These are phyloP conservation scores for Neurospora sp. DNA, from an alignment of 495 filamentous ascomycete genomes.

Conservation along the genomic window DNA sequence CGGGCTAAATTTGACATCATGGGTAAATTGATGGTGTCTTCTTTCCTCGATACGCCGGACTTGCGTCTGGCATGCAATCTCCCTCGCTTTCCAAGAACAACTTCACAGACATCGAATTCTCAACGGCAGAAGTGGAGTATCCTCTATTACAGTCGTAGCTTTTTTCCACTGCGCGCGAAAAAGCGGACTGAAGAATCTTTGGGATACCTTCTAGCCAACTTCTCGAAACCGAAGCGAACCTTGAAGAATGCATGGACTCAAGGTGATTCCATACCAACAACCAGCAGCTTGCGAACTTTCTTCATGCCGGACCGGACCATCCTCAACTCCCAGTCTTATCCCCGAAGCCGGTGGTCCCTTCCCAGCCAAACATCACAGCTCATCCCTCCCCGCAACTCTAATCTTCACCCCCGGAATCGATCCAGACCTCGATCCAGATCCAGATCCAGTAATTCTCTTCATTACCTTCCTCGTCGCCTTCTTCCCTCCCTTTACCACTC, in stretches of 20 bases:
- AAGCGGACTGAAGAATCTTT: neutral
- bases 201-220: neutral
- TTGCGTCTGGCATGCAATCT: no score
- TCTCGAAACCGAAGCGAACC: neutral
- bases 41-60: neutral
- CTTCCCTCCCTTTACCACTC: neutral
- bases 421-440: neutral
- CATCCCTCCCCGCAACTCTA: conserved; percentile 18
- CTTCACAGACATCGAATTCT: neutral
- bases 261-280: no score
- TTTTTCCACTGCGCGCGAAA: neutral
- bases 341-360: neutral
- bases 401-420: conserved; percentile 22
- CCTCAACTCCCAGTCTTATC: no score
- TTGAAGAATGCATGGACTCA: neutral
- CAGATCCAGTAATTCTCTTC: conserved; percentile 3
- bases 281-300: no score
- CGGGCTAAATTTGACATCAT: neutral
- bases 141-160: neutral
- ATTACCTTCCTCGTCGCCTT: conserved; percentile 16
- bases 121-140: neutral
- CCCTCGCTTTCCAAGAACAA: neutral
- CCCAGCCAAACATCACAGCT: conserved; percentile 16
- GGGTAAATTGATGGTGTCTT: neutral
- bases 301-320: no score